Conservation (phyloP, 495 filamentous ascomycete species). For the Hyaloscypha finlandica region DNA sequence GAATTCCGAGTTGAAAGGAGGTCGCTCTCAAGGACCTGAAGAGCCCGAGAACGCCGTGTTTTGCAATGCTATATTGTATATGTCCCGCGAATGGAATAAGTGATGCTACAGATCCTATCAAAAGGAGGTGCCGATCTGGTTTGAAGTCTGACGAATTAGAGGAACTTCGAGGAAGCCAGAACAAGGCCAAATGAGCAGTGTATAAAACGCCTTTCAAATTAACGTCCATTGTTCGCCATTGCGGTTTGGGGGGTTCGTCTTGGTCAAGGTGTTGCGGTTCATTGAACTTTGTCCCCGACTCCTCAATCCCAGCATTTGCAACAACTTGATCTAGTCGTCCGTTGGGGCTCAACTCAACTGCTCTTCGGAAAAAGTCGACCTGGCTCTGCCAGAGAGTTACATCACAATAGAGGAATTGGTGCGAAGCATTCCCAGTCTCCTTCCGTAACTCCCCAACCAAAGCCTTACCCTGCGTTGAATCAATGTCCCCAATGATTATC, state of each 20-base stretch:
- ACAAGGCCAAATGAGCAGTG: conserved; percentile 64
- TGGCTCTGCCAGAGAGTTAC: conserved; percentile 62
- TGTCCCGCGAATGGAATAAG: conserved; percentile 47
- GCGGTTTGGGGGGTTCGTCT: conserved; percentile 51
- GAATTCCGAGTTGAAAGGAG: conserved; percentile 47
- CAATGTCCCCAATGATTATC: conserved; percentile 52
- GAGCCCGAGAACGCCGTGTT: conserved; percentile 66
- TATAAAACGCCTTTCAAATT: conserved; percentile 66
- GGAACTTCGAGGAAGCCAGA: conserved; percentile 50
- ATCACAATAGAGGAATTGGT: conserved; percentile 57
- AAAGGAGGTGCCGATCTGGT: conserved; percentile 51
- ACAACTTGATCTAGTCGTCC: conserved; percentile 62
- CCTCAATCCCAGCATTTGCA: conserved; percentile 66
- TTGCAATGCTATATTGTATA: conserved; percentile 58
- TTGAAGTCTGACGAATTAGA: conserved; percentile 20
- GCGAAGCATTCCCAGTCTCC: conserved; percentile 33
- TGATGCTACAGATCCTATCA: conserved; percentile 58
- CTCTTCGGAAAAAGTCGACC: conserved; percentile 57
- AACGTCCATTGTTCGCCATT: conserved; percentile 56
- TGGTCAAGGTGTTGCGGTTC: conserved; percentile 39
- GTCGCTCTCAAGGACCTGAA: conserved; percentile 57
- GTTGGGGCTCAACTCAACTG: conserved; percentile 53
- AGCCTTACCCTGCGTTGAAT: conserved; percentile 39
- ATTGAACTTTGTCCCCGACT: conserved; percentile 35
- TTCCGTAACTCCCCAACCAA: conserved; percentile 37